Percentiles rank a stretch among this genome's conserved stretches.
phyloP scores from a whole-genome alignment of 1,284 basidiomycete species.

The Crepidotus sp. region DNA sequence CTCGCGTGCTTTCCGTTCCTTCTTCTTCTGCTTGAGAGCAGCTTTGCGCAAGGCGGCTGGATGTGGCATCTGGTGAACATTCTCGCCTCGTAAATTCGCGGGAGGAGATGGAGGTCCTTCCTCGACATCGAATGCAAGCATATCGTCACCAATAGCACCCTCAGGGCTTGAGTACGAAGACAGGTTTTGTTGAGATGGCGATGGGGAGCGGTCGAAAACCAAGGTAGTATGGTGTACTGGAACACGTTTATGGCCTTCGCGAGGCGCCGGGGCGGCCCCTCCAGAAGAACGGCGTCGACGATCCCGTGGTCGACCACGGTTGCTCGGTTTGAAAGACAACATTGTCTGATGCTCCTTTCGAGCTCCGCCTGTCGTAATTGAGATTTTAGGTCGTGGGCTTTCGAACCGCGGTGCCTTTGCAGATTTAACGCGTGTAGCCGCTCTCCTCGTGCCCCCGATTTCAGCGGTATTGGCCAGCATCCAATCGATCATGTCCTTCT shows the following conservation, averaged over 20 bases:
- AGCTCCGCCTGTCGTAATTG: constrained; percentile 31
- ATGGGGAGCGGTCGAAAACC: not conserved
- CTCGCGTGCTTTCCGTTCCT: constrained; percentile 9
- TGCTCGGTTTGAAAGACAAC: constrained; percentile 24
- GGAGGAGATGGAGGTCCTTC: not conserved
- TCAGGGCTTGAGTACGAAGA: not conserved
- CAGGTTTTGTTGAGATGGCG: not conserved
- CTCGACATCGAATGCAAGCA: not conserved
- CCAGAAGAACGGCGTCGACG: constrained; percentile 3
- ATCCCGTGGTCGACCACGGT: constrained; percentile 10
- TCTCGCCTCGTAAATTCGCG: not conserved
- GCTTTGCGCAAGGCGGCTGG: constrained; percentile 6
- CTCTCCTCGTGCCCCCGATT: constrained; percentile 21
- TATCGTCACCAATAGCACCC: not conserved
- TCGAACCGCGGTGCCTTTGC: not conserved
- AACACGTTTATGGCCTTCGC: not conserved
- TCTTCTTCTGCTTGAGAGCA: constrained; percentile 9
- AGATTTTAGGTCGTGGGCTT: constrained; percentile 19
- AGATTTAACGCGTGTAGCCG: constrained; percentile 4
- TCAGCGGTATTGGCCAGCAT: constrained; percentile 42
- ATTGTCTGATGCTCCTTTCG: constrained; percentile 30
- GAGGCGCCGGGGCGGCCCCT: constrained; percentile 24
- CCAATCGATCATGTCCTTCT: constrained; percentile 46
- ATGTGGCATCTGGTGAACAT: constrained; percentile 2
- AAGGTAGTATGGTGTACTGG: constrained; percentile 1